Percentiles rank a stretch among this genome's conserved stretches.
phyloP scores from a whole-genome alignment of 1,284 basidiomycete species.

The Boletus smithii region DNA sequence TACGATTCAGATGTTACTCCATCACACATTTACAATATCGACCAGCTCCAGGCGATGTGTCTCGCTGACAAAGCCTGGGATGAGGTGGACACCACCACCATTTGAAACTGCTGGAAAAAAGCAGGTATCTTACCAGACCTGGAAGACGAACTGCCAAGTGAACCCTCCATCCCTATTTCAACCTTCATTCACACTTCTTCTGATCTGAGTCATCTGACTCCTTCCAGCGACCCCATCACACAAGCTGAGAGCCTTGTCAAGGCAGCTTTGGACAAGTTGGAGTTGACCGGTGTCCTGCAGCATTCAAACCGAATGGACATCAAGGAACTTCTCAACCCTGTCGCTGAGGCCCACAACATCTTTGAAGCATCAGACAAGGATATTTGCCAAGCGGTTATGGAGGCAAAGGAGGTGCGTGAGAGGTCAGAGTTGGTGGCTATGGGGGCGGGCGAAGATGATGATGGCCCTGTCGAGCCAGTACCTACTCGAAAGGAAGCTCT shows the following conservation, averaged over 20 bases:
- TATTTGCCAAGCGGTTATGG: neutral
- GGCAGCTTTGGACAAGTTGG: neutral
- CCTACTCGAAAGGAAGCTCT: conserved; percentile 6
- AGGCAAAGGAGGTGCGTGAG: neutral
- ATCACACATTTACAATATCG: neutral
- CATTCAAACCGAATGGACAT: neutral
- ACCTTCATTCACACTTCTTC: neutral
- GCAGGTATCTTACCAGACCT: neutral
- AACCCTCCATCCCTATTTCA: neutral
- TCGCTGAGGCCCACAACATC: neutral
- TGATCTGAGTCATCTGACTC: neutral
- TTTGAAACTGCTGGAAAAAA: neutral
- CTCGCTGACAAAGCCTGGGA: neutral
- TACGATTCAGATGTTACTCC: neutral
- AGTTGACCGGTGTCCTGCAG: neutral
- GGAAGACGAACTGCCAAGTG: neutral
- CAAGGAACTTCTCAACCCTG: neutral
- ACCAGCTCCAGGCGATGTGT: neutral
- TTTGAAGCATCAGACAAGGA: neutral
- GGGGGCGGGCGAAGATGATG: too few relatives aligned
- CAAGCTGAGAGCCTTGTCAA: neutral
- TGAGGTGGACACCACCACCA: neutral
- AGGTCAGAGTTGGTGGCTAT: too few relatives aligned
- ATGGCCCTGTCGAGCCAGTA: neutral
- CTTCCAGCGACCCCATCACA: too few relatives aligned